phyloP scores from a whole-genome alignment of 257 asterid species.

The Plectranthus barbatus region DNA sequence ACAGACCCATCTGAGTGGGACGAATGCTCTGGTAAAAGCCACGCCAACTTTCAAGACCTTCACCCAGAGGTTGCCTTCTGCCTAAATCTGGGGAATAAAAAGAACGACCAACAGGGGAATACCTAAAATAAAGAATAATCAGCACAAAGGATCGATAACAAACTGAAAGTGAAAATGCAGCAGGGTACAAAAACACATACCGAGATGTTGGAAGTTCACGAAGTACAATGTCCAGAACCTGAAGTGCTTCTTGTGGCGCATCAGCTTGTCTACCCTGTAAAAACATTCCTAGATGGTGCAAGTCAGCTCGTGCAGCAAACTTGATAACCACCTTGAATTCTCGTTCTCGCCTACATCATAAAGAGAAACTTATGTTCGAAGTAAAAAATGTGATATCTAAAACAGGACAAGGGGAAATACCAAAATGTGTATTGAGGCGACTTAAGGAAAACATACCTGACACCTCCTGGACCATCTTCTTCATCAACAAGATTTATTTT shows the following conservation, averaged over 20 bases:
- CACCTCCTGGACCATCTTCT: constrained; percentile 61
- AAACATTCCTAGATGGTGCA: constrained; percentile 89
- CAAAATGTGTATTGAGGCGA: neutral
- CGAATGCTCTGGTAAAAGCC: constrained; percentile 97
- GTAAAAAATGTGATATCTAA: neutral
- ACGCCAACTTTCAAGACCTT: constrained; percentile 96
- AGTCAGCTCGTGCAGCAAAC: constrained; percentile 86
- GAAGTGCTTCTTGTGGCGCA: constrained; percentile 96
- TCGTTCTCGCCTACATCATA: constrained; percentile 58
- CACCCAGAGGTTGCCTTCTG: constrained; percentile 76
- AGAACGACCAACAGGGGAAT: constrained; percentile 73
- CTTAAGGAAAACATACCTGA: constrained; percentile 31
- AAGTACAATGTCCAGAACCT: constrained; percentile 86
- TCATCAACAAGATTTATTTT: constrained; percentile 61
- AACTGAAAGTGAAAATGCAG: neutral
- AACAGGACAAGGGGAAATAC: neutral
- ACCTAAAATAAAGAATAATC: constrained; percentile 28
- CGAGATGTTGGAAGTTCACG: constrained; percentile 79
- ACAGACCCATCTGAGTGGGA: constrained; percentile 97
- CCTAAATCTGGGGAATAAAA: constrained; percentile 81
- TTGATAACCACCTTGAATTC: constrained; percentile 80
- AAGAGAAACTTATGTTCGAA: neutral
- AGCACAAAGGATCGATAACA: neutral
- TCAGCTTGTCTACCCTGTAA: constrained; percentile 85
- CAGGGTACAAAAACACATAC: constrained; percentile 21